Base-by-base conservation (phyloP, 768 basidiomycete genomes). In the Suillus paluster region DNA sequence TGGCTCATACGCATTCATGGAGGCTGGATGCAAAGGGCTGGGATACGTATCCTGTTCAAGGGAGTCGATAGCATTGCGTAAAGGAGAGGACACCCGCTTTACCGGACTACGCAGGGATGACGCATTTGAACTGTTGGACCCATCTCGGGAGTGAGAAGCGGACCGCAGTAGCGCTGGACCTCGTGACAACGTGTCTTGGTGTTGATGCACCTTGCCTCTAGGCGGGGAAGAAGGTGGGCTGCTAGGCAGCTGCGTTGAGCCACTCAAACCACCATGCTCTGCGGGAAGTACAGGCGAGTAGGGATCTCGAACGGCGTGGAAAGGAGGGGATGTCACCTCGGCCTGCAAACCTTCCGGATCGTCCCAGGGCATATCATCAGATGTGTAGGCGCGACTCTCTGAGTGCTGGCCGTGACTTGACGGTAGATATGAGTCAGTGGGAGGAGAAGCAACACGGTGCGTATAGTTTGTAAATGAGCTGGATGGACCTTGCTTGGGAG, bases 351-450 rank as follows among this genome's bases (percentile, higher is more conserved):
- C 59, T 63, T 66, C 65, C 36, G 60, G 60, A 50, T 64, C 60
- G 33, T 59, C 63, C 63, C 65, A 66, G 27, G 65, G 63, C 56
- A 66, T 66, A 25, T 64, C 63, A 25, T 66, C 65, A 34, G 60
- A 64, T 6, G 64, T 59, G 12, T 64, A 64, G 11, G 57, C 36
- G 11, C 42, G 57, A 38, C 38, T 33, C 2, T 64, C 61, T 8
- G 36, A 52, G 17, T 60, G 55, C 23, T 45, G 17, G n/a, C 57
- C 61, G 36, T 62, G 56, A 33, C 11, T 21, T 36, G 27, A 50
- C 12, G 41, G 30, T 21, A 33, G 59, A 39, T 27, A 25, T 11
- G 48, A 5, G 19, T 52, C 39, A 4, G 34, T 52, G 17, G 5
- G n/a, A 33, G 57, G 45, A 5, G 53, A 38, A 30, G 17, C 11